Base-by-base conservation (phyloP, 768 basidiomycete genomes). In the Podaxis carcinomalis region DNA sequence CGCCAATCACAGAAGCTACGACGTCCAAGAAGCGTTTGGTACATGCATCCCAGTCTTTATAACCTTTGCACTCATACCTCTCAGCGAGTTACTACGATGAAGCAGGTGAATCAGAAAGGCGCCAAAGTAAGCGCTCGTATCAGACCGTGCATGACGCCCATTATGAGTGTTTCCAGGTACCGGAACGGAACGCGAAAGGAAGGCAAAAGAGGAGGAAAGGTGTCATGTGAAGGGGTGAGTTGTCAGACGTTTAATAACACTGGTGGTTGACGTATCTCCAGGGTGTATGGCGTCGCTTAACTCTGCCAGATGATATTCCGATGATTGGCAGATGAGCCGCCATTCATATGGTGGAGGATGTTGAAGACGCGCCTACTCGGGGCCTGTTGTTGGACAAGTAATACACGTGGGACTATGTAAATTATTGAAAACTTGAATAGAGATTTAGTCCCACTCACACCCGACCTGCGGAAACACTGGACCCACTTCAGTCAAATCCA, bases 11-110 rank as follows among this genome's bases (percentile, higher is more conserved):
- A 35, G 59, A 49, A 25, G 53, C 3, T 10, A 36, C 19, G 2
- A 32, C 42, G 14, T 36, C 42, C 23, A 61, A 55, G 27, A 61
- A 61, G 35, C 59, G 59, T 3, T 49, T 19, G 44, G 59, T 61
- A 49, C n/a, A 1, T 44, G n/a, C 11, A 5, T 21, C 7, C 10
- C 40, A 11, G 36, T 37, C 36, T 42, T 5, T 16, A 40, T 23
- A 14, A 27, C 16, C 2, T 37, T n/a, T n/a, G 11, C 32, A 14
- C 35, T 61, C 23, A 61, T 25, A 11, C 6, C 16, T 35, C 23
- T 16, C 40, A 61, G 59, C 52, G 53, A 55, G 27, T 19, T n/a
- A 54, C 28, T 39, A 46, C 42, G 10, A 40, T 23, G 35, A 61
- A 55, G 23, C 39, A 36, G 36, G 36, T 32, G 7, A 54, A 60